phyloP scores from a whole-genome alignment of 2,329 filamentous ascomycete species.

The Alternaria ventricosa region DNA sequence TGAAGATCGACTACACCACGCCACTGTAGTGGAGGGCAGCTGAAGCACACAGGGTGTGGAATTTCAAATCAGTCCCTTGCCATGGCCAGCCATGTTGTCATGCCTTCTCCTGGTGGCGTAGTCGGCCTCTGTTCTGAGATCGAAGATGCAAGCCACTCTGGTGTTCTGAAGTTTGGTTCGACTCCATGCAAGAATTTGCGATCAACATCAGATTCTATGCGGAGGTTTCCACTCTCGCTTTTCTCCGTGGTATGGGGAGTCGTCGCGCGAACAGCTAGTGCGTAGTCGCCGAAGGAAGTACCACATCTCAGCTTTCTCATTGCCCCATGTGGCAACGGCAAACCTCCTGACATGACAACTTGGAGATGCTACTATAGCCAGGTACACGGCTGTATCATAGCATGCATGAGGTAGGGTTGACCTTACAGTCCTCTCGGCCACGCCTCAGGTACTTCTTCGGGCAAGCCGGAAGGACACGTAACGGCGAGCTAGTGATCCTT shows the following conservation, averaged over 20 bases:
- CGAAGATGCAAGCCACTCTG: neutral
- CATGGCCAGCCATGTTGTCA: constrained; percentile 1
- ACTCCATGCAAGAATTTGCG: neutral
- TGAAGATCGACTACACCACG: neutral
- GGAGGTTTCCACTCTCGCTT: neutral
- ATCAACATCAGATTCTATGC: neutral
- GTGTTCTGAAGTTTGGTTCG: neutral
- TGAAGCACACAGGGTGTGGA: neutral
- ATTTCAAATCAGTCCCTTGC: neutral
- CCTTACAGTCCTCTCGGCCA: neutral
- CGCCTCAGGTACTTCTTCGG: neutral
- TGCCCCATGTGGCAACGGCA: neutral
- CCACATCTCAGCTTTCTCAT: neutral
- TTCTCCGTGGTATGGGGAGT: constrained; percentile 5
- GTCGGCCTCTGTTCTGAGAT: neutral
- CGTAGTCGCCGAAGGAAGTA: neutral
- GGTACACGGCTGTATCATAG: neutral
- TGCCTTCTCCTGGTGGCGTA: neutral
- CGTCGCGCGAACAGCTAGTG: neutral
- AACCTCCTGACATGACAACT: neutral
- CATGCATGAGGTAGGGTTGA: neutral
- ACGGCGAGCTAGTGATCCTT: constrained; percentile 5
- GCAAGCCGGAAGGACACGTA: constrained; percentile 1
- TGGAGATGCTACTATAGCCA: neutral
- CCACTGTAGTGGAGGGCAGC: neutral